A percentile compares a stretch with the other conserved stretches of the same genome.
Conservation (phyloP, 345 rosid genomes). For the Sonneratia caseolaris region DNA sequence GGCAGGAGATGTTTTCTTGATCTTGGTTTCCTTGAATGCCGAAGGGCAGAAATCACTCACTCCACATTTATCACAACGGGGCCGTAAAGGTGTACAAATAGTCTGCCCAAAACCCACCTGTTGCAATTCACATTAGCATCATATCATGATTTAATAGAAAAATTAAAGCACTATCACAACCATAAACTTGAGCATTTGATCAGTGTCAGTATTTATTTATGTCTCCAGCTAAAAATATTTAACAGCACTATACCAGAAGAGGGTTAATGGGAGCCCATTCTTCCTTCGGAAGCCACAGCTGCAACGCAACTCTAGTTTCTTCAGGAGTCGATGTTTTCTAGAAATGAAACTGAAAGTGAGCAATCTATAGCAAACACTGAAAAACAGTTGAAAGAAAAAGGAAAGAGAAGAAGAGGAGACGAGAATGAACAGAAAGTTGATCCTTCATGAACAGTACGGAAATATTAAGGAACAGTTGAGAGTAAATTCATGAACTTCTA, state of each 20-base stretch:
- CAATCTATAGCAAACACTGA: not conserved
- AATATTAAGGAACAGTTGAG: not conserved
- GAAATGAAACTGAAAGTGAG: constrained; percentile 10
- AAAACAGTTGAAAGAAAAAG: not conserved
- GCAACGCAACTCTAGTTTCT: constrained; percentile 78
- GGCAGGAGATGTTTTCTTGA: constrained; percentile 24
- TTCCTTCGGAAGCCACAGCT: constrained; percentile 90
- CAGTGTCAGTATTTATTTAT: not conserved
- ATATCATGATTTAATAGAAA: not conserved
- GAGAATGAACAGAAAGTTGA: not conserved
- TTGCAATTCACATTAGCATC: not conserved
- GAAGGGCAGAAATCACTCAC: constrained; percentile 66
- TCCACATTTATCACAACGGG: constrained; percentile 58
- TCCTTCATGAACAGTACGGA: not conserved
- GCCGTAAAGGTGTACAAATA: constrained; percentile 73
- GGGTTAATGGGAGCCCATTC: constrained; percentile 89
- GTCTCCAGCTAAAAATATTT: not conserved
- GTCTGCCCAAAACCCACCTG: constrained; percentile 96
- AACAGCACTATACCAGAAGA: constrained; percentile 50
- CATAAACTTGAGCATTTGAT: not conserved
- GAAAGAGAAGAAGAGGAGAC: not conserved
- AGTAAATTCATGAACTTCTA: not conserved
- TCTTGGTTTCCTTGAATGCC: constrained; percentile 73
- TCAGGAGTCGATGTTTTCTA: constrained; percentile 76
- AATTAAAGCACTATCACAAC: not conserved